These are phyloP conservation scores for Graphilbum sp. DNA, from an alignment of 2,329 filamentous ascomycete species.

Conservation along the genomic window DNA sequence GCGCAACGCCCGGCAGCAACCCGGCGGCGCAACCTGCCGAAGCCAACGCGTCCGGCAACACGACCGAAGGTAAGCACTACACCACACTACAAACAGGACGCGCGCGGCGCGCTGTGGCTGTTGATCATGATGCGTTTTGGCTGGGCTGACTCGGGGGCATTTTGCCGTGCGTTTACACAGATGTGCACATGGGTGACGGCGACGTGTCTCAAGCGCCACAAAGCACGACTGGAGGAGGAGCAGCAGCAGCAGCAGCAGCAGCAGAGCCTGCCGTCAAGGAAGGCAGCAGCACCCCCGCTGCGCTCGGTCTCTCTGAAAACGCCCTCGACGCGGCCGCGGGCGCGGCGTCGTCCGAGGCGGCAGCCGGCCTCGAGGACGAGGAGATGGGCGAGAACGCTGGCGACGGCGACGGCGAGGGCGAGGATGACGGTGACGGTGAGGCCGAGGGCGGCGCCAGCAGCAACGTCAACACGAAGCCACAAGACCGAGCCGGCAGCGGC, in stretches of 20 bases:
- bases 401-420: conserved; percentile 2
- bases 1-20: conserved; percentile 39
- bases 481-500: too few relatives aligned
- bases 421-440: conserved; percentile 2
- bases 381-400: conserved; percentile 53
- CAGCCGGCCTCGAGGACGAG: conserved; percentile 49
- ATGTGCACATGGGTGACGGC: conserved; percentile 47
- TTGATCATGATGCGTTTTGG: too few relatives aligned
- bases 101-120: too few relatives aligned
- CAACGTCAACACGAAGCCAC: too few relatives aligned
- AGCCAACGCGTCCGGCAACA: conserved; percentile 20
- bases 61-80: conserved; percentile 33
- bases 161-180: too few relatives aligned
- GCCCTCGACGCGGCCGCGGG: conserved; percentile 53
- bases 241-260: not conserved
- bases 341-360: conserved; percentile 42
- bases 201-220: conserved; percentile 11
- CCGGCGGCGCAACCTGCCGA: conserved; percentile 35
- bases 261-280: conserved; percentile 38
- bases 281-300: conserved; percentile 42
- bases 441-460: not conserved
- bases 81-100: too few relatives aligned
- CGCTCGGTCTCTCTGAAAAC: conserved; percentile 39
- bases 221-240: too few relatives aligned
- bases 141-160: too few relatives aligned